These are phyloP conservation scores for Scorias spongiosa DNA, from an alignment of 2,329 filamentous ascomycete species.

Conservation along the genomic window DNA sequence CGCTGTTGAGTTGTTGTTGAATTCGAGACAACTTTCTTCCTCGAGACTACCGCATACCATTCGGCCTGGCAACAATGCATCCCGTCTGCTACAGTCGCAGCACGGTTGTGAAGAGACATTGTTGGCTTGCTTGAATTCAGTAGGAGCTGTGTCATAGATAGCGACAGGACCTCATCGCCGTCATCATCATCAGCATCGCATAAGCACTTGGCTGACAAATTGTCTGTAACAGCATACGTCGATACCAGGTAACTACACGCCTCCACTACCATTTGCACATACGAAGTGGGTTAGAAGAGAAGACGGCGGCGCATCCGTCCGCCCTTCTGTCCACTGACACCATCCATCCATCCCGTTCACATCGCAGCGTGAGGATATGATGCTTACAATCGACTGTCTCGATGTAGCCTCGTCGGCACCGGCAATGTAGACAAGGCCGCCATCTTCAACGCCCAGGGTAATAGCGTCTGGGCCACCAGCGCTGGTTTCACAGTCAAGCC, in stretches of 20 bases:
- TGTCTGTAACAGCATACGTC: constrained; percentile 37
- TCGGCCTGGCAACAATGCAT: too few species aligned
- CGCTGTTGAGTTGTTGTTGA: too few species aligned
- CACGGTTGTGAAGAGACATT: too few species aligned
- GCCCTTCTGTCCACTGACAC: neutral
- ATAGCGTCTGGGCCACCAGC: constrained; percentile 63
- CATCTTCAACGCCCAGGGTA: constrained; percentile 68
- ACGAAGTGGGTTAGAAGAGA: neutral
- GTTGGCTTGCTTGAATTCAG: too few species aligned
- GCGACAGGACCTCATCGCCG: too few species aligned
- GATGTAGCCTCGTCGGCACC: constrained; percentile 57
- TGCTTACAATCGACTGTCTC: constrained; percentile 7
- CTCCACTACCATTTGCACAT: constrained; percentile 2
- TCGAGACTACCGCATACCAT: too few species aligned
- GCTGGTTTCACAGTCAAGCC: constrained; percentile 56
- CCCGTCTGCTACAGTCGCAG: too few species aligned
- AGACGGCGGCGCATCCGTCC: neutral
- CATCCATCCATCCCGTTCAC: neutral
- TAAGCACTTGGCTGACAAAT: too few species aligned
- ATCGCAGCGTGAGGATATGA: neutral
- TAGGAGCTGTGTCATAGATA: too few species aligned
- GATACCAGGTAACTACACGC: constrained; percentile 39
- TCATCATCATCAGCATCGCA: too few species aligned
- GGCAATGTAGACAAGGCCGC: constrained; percentile 71
- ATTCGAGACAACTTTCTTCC: too few species aligned